Evolutionary conservation across 2,329 filamentous ascomycete species (phyloP).

Genomic region (Arachnopeziza araneosa): DNA sequence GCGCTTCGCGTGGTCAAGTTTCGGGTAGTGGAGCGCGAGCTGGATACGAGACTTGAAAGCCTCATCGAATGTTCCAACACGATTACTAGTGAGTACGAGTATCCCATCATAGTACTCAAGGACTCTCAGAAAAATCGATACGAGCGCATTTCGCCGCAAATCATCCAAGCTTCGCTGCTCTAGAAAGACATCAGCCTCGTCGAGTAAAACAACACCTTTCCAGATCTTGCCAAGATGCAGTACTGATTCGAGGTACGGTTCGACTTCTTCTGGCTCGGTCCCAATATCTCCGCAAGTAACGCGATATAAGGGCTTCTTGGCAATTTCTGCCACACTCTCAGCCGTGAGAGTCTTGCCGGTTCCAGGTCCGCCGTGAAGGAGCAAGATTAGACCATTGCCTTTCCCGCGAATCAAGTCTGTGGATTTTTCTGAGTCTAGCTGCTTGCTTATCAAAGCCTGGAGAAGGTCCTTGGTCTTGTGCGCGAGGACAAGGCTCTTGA

Average conservation of each 20-base stretch:
- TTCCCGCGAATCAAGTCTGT: constrained; percentile 23
- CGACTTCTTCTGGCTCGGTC: constrained; percentile 11
- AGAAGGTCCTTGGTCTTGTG: constrained; percentile 1
- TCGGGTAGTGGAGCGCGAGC: too few species aligned
- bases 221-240: constrained; percentile 21
- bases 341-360: constrained; percentile 22
- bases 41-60: too few species aligned
- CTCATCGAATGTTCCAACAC: too few species aligned
- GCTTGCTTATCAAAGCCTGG: not conserved
- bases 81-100: too few species aligned
- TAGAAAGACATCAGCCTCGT: not conserved
- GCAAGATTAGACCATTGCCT: constrained; percentile 14
- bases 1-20: too few species aligned
- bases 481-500: not conserved
- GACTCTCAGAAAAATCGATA: too few species aligned
- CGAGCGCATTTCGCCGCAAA: not conserved
- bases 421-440: not conserved
- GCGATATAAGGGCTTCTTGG: constrained; percentile 15
- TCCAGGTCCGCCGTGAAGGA: constrained; percentile 15
- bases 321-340: constrained; percentile 34
- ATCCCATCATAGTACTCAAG: too few species aligned
- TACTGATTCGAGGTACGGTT: constrained; percentile 16
- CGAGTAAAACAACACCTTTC: constrained; percentile 19
- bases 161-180: not conserved
- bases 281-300: constrained; percentile 20